A percentile compares a stretch with the other conserved stretches of the same genome.
phyloP scores from a whole-genome alignment of 148 eudicot species.

The Rhododendron molle region DNA sequence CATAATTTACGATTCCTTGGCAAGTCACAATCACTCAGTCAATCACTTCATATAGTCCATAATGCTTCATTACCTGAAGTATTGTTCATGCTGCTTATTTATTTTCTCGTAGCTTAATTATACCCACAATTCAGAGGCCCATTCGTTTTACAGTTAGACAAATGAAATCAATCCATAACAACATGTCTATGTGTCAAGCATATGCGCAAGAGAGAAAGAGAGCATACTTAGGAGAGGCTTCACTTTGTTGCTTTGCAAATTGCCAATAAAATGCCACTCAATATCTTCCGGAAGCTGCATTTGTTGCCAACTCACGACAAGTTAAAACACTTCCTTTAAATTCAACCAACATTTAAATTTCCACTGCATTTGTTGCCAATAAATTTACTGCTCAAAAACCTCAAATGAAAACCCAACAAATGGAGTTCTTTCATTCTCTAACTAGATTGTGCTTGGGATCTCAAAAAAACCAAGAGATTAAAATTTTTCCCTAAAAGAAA shows the following conservation, averaged over 20 bases:
- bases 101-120: background rate
- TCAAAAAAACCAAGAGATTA: background rate
- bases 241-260: slow-evolving; percentile 97
- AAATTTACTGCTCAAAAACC: no score
- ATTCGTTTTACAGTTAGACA: background rate
- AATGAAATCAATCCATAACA: background rate
- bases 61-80: background rate
- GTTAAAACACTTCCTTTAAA: background rate
- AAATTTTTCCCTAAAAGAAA: background rate
- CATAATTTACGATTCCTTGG: background rate
- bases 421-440: background rate
- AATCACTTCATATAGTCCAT: background rate
- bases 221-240: slow-evolving; percentile 83
- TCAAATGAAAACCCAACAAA: background rate
- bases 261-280: slow-evolving; percentile 98
- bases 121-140: background rate
- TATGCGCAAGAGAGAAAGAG: background rate
- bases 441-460: background rate
- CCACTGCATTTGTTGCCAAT: background rate
- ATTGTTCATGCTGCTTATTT: background rate
- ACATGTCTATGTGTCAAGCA: background rate
- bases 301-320: background rate
- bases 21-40: background rate
- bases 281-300: slow-evolving; percentile 93
- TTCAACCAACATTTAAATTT: background rate